Conservation (phyloP, 164 flowering plant genomes). For the Protea cynaroides region DNA sequence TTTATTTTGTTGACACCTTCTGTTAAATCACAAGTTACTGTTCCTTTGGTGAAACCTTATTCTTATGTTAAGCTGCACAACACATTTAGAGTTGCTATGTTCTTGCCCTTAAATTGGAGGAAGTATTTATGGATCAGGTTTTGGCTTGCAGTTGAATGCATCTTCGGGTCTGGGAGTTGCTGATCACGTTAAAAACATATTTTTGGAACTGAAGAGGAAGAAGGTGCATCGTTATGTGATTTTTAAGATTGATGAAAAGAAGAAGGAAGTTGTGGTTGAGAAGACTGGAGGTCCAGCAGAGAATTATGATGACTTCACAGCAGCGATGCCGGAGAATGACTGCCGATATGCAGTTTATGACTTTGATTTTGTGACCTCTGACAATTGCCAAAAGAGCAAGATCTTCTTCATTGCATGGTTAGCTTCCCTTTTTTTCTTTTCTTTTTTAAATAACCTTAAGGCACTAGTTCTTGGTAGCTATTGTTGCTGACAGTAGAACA, state of each 20-base stretch:
- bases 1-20: too few relatives aligned
- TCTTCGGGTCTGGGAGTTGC: constrained; percentile 76
- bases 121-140: not conserved
- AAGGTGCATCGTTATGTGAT: constrained; percentile 69
- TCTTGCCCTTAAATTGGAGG: too few relatives aligned
- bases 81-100: too few relatives aligned
- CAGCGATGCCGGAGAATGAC: constrained; percentile 76
- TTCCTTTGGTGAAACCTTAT: too few relatives aligned
- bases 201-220: constrained; percentile 67
- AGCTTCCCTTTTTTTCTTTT: constrained; percentile 20
- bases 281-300: constrained; percentile 78
- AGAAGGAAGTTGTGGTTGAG: constrained; percentile 74
- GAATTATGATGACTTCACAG: constrained; percentile 70
- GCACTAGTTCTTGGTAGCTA: too few relatives aligned
- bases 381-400: constrained; percentile 91
- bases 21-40: too few relatives aligned
- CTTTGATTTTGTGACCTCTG: constrained; percentile 74
- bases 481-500: too few relatives aligned
- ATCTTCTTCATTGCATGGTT: constrained; percentile 86
- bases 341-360: constrained; percentile 86
- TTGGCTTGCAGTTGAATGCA: constrained; percentile 50
- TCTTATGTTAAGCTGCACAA: too few relatives aligned
- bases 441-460: too few relatives aligned
- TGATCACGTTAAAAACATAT: constrained; percentile 55
- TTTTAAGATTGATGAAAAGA: constrained; percentile 77